Evolutionary conservation across 2,329 filamentous ascomycete species (phyloP).

Genomic region (Cercospora janseana): DNA sequence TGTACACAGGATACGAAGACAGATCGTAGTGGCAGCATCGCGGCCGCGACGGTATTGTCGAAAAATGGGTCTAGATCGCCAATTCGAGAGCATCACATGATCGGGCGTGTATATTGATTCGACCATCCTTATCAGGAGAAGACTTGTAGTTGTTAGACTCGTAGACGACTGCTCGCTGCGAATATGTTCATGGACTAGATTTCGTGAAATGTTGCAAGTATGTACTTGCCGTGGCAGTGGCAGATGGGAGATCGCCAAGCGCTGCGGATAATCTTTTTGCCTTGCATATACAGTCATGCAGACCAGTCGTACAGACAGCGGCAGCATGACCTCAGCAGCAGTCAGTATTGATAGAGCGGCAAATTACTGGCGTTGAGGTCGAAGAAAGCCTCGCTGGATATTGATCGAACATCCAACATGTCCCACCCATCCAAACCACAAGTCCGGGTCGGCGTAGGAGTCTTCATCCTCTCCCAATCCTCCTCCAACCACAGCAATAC

Average conservation of each 20-base stretch:
- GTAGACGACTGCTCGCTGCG: too few species aligned
- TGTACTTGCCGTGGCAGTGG: not conserved
- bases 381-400: too few species aligned
- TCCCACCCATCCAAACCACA: not conserved
- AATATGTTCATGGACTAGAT: too few species aligned
- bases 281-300: not conserved
- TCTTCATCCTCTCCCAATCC: conserved; percentile 41
- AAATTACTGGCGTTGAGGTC: too few species aligned
- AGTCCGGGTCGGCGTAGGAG: conserved; percentile 48
- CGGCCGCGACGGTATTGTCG: conserved; percentile 3
- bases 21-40: conserved; percentile 1
- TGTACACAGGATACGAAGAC: not conserved
- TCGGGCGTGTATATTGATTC: too few species aligned
- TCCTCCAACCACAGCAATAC: conserved; percentile 38
- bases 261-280: not conserved
- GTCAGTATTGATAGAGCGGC: too few species aligned
- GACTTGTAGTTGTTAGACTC: too few species aligned
- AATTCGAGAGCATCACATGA: too few species aligned
- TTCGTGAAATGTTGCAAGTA: too few species aligned
- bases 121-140: too few species aligned
- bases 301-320: not conserved
- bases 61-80: too few species aligned
- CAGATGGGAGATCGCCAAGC: not conserved
- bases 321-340: not conserved
- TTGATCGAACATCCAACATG: too few species aligned